phyloP scores from a whole-genome alignment of 441 rosid species.

The Omphalea diandra region DNA sequence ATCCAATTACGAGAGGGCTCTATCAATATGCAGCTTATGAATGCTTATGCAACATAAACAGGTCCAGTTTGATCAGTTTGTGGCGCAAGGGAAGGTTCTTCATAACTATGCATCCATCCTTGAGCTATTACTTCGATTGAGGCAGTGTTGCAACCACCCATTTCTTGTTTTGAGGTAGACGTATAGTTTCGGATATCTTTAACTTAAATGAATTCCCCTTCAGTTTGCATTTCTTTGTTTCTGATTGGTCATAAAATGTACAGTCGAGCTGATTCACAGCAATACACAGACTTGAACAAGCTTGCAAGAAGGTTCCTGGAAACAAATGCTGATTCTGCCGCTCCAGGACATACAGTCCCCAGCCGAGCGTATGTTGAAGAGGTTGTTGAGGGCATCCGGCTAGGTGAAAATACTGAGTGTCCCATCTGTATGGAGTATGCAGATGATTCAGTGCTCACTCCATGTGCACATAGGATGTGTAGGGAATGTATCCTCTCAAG shows the following conservation, averaged over 20 bases:
- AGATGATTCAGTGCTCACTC: constrained; percentile 75
- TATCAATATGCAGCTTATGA: constrained; percentile 1
- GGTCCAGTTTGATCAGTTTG: constrained; percentile 70
- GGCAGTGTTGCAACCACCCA: constrained; percentile 81
- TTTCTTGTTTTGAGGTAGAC: constrained; percentile 66
- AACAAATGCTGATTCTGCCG: constrained; percentile 29
- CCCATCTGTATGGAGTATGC: constrained; percentile 71
- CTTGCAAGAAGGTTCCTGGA: constrained; percentile 61
- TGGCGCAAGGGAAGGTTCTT: constrained; percentile 73
- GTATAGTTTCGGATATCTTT: background rate
- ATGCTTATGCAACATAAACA: constrained; percentile 27
- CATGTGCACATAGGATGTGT: constrained; percentile 73
- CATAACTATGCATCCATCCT: constrained; percentile 69
- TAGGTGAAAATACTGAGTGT: constrained; percentile 55
- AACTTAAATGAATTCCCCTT: background rate
- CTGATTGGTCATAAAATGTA: background rate
- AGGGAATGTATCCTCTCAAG: constrained; percentile 66
- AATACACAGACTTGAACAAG: constrained; percentile 54
- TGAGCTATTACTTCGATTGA: constrained; percentile 64
- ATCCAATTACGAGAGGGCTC: background rate
- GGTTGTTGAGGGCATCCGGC: constrained; percentile 49
- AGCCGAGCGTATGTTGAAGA: constrained; percentile 52
- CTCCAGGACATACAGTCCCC: constrained; percentile 36
- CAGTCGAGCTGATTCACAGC: constrained; percentile 53
- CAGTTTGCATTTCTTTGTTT: background rate